Evolutionary conservation across 345 rosid genomes (phyloP), one percentile per base, ranked within the genome.

Genomic region (Ricinus communis): DNA sequence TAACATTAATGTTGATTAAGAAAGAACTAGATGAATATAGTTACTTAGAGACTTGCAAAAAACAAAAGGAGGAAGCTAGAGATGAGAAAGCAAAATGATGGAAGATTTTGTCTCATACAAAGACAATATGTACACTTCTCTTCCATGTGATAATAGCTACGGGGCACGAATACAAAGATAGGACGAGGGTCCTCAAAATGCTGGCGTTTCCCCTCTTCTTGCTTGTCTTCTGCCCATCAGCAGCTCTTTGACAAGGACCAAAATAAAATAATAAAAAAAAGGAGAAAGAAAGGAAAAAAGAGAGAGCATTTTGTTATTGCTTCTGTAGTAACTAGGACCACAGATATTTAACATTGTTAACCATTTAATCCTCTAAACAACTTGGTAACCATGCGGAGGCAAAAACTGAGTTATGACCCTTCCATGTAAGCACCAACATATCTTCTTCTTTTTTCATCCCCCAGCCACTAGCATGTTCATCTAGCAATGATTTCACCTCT

Each of bases 361-460:
- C 60, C 68, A 56, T 27, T 61, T 22, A 75, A 73, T 77, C 90
- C 45, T 80, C 74, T 40, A 62, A 56, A 21, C 58, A 74, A 58
- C 47, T 50, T 16, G 87, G 80, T 73, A 77, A 80, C 94, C 94
- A 89, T 67, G 80, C 85, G 25, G 88, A 80, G 62, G 91, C 91
- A 50, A 82, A 87, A 47, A 89, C 90, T 24, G 94, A 87, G 77
- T 75, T 89, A 76, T 89, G 94, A 8, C 94, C 94, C 73, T 89
- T 89, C 94, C 94, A 89, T 56, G 91, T 89, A 65, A 89, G 83
- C 71, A 84, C 85, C 67, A 89, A 33, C 87, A 61, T 84, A 38
- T 87, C 90, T 50, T 87, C 94, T 46, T 87, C 94, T 62, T 71
- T 78, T 76, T 87, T 89, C 94, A 89, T 89, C 18, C 94, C 94